Conservation (phyloP, 768 basidiomycete species). For the Boletus sp. region DNA sequence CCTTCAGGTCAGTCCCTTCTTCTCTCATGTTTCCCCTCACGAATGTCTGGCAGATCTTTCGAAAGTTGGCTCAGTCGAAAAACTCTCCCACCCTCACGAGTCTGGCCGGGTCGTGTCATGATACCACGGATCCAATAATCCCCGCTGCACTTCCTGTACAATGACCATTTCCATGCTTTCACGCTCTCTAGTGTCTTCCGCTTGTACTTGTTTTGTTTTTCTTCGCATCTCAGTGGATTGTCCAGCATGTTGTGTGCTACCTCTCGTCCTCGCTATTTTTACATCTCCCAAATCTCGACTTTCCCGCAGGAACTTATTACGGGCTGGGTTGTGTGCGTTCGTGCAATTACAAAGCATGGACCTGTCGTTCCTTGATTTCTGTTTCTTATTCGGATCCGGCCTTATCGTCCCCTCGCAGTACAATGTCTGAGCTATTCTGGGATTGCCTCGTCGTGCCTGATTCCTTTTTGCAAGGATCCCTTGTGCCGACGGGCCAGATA, state of each 20-base stretch:
- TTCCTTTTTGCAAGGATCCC: background rate
- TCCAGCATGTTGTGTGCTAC: slow-evolving; percentile 11
- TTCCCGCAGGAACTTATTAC: slow-evolving; percentile 19
- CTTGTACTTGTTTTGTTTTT: background rate
- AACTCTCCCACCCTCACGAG: background rate
- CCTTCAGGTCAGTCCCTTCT: slow-evolving; percentile 29
- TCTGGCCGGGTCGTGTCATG: slow-evolving; percentile 17
- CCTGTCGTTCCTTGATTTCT: slow-evolving; percentile 12
- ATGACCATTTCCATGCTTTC: slow-evolving; percentile 13
- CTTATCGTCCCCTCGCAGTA: slow-evolving; percentile 8
- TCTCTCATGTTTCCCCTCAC: background rate
- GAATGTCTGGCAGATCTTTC: slow-evolving; percentile 26
- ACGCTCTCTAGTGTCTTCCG: background rate
- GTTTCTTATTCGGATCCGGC: slow-evolving; percentile 5
- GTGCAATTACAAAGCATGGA: slow-evolving; percentile 12
- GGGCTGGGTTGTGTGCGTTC: slow-evolving; percentile 10
- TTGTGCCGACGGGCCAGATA: background rate
- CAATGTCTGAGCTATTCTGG: background rate
- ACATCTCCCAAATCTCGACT: slow-evolving; percentile 9
- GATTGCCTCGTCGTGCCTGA: background rate
- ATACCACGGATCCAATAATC: slow-evolving; percentile 19
- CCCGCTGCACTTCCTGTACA: slow-evolving; percentile 19
- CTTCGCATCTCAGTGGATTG: slow-evolving; percentile 14
- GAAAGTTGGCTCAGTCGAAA: slow-evolving; percentile 26
- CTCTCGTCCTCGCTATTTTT: slow-evolving; percentile 10